Base-by-base conservation (phyloP, 345 rosid species). In the Populus tremula region DNA sequence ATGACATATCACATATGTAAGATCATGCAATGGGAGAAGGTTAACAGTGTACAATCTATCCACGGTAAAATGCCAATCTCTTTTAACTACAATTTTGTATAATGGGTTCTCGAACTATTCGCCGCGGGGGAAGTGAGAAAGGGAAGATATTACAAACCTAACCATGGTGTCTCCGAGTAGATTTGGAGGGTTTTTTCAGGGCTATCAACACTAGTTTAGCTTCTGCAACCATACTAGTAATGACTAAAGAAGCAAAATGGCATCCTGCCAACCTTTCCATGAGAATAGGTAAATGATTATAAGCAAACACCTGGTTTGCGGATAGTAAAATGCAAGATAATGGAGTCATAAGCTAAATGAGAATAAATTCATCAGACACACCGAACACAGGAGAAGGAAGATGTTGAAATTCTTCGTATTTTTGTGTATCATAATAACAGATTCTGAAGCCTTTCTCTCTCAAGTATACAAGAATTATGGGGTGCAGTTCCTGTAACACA, bases 361-460 rank as follows among this genome's bases (percentile, higher is more conserved):
- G 21, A 13, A 27, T 2, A 16, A 12, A 27, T 23, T 36, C 13
- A 47, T 36, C 33, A 20, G 27, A 75, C 17, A 7, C 29, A 33
- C 7, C 50, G 4, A 38, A 73, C 3, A 59, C 23, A 59, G 14
- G 23, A 63, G 29, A 61, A 23, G 21, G 66, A 31, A 14, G 66
- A n/a, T 21, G 29, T 25, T 59, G 64, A 25, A 0, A n/a, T 59
- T 23, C n/a, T 59, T 11, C 23, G 27, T 23, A 27, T 29, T 39
- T 21, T 31, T 63, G 36, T 41, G 17, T 41, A 39, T 45, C 77
- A 63, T 45, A 75, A 8, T 10, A 27, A 45, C 29, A 47, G 71
- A 65, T 65, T 47, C 70, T 29, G n/a, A 47, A 45, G 71, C 45
- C 45, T 72, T 56, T 64, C 50, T 65, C 35, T 64, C 50, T 65